Evolutionary conservation across 1,139 yeast genomes (phyloP).

Genomic region (Komagataea norvegica): DNA sequence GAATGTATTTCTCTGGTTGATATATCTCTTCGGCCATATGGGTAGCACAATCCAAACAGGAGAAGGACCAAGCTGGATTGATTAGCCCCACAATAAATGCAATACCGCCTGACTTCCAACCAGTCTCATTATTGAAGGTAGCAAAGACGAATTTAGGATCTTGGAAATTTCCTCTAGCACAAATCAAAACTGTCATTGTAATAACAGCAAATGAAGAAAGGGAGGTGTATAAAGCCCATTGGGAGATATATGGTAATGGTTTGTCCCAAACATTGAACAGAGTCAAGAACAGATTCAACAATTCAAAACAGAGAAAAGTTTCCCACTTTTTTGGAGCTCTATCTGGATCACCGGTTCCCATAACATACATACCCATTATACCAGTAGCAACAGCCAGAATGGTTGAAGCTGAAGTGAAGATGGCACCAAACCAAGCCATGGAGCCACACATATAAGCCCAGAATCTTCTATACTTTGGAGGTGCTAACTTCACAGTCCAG

Average conservation of each 20-base stretch:
- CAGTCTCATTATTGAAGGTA: constrained; percentile 57
- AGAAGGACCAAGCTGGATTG: constrained; percentile 66
- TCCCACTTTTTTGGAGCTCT: constrained; percentile 51
- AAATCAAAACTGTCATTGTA: constrained; percentile 52
- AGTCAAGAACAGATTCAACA: constrained; percentile 39
- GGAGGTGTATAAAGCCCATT: constrained; percentile 51
- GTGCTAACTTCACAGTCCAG: constrained; percentile 57
- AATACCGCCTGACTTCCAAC: constrained; percentile 55
- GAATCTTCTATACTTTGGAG: constrained; percentile 43
- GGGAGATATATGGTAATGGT: constrained; percentile 49
- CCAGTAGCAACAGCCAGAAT: constrained; percentile 49
- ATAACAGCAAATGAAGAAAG: constrained; percentile 49
- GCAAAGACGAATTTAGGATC: constrained; percentile 56
- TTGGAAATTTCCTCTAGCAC: constrained; percentile 52
- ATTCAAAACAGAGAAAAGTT: constrained; percentile 49
- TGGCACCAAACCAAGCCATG: constrained; percentile 56
- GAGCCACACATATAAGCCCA: constrained; percentile 56
- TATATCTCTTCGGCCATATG: constrained; percentile 67
- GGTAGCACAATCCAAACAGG: constrained; percentile 66
- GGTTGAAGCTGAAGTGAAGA: constrained; percentile 57
- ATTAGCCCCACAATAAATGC: constrained; percentile 64
- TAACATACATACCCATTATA: constrained; percentile 51
- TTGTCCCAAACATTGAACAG: constrained; percentile 55
- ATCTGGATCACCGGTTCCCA: constrained; percentile 38
- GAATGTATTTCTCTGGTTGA: constrained; percentile 55